Evolutionary conservation across 2,329 filamentous ascomycete genomes (phyloP).

Genomic region (Colletotrichum tanaceti): DNA sequence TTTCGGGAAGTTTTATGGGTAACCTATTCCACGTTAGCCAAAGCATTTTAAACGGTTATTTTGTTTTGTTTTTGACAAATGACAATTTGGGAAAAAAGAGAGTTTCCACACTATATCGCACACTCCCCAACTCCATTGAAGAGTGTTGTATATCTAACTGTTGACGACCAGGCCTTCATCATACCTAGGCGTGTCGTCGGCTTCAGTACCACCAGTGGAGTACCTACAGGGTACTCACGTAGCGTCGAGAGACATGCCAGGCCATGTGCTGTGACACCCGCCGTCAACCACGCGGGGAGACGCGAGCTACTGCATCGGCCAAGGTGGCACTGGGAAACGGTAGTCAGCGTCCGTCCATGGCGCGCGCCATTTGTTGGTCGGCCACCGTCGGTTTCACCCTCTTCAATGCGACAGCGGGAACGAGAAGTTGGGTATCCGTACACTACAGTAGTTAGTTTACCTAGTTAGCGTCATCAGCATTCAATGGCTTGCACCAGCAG

Average conservation of each 20-base stretch:
- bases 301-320: neutral
- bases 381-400: too few relatives aligned
- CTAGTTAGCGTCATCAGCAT: too few relatives aligned
- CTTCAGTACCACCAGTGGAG: conserved; percentile 27
- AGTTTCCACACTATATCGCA: neutral
- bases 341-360: too few relatives aligned
- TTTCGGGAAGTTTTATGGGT: conserved; percentile 27
- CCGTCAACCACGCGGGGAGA: conserved; percentile 27
- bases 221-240: too few relatives aligned
- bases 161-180: neutral
- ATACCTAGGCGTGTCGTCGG: conserved; percentile 8
- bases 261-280: conserved; percentile 10
- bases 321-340: neutral
- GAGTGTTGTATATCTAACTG: neutral
- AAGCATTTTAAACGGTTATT: conserved; percentile 20
- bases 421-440: too few relatives aligned
- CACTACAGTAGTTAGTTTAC: too few relatives aligned
- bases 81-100: conserved; percentile 1
- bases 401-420: conserved; percentile 18
- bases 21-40: conserved; percentile 34
- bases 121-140: too few relatives aligned
- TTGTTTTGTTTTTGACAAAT: conserved; percentile 4
- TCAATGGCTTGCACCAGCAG: too few relatives aligned
- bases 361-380: too few relatives aligned
- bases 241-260: neutral